Evolutionary conservation across 163 green algal species (phyloP).

Genomic region (Prototheca stagnorum): DNA sequence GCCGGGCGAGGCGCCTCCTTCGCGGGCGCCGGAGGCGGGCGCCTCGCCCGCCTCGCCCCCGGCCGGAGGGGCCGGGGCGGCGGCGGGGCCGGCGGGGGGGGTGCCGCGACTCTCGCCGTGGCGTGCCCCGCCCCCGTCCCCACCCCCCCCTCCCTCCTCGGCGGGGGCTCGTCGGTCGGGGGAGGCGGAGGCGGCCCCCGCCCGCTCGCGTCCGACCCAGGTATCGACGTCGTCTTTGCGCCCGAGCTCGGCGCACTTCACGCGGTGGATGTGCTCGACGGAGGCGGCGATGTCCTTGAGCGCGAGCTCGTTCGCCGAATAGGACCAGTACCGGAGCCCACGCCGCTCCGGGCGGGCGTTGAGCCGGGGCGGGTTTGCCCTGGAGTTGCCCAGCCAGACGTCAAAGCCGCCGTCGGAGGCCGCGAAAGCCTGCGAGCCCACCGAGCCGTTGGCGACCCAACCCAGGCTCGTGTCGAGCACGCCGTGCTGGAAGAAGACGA

Average conservation of each 20-base stretch:
- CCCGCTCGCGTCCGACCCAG: no score
- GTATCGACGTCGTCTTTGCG: no score
- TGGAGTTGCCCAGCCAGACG: constrained; percentile 84
- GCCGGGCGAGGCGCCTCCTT: no score
- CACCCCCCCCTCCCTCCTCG: no score
- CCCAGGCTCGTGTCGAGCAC: constrained; percentile 55
- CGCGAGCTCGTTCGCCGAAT: constrained; percentile 78
- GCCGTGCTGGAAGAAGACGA: constrained; percentile 82
- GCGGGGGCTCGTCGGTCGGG: no score
- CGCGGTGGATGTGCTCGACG: constrained; percentile 69
- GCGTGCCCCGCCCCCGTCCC: no score
- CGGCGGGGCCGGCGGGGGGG: no score
- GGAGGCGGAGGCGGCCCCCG: no score
- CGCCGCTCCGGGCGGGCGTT: constrained; percentile 16
- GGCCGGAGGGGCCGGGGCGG: no score
- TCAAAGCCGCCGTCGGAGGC: constrained; percentile 87
- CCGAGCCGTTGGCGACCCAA: constrained; percentile 52
- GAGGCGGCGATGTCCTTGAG: constrained; percentile 49
- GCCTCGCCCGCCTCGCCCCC: no score
- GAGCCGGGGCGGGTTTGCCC: constrained; percentile 59
- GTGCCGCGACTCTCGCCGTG: no score
- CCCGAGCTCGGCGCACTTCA: constrained; percentile 77
- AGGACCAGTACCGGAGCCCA: constrained; percentile 61
- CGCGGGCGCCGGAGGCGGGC: no score
- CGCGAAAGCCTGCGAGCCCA: constrained; percentile 73